Evolutionary conservation across 108 stramenopile genomes (phyloP), one percentile per base, ranked within the genome.

Genomic region (Nannochloropsis gaditana): DNA sequence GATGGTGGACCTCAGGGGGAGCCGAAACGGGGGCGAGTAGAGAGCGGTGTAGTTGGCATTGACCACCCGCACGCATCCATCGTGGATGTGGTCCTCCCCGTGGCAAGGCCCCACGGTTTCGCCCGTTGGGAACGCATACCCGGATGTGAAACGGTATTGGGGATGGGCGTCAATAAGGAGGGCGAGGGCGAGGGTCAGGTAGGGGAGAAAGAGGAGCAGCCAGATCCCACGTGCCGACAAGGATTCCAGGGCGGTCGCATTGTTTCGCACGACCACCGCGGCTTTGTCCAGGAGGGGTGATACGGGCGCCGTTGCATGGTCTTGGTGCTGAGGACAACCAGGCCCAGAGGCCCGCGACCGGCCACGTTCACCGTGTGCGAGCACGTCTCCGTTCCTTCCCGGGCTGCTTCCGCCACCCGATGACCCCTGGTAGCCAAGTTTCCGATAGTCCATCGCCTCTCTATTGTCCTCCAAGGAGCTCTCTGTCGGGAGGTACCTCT

Each of bases 141-240:
- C 19, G 59, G 59, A 73, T 4, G 6, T 73, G 19, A n/a, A 15
- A 8, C 59, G 59, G 6, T 73, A 73, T n/a, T 73, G 19, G 59
- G 59, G 59, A n/a, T 73, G 59, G 19, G 59, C n/a, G 59, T 73
- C 59, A n/a, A 73, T n/a, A n/a, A 73, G 59, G 59, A 73, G 59
- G 59, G 59, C 59, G 8, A 73, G 59, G 59, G 59, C n/a, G 3
- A 73, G 59, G n/a, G 59, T 73, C 5, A 73, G n/a, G 6, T 73
- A 73, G 59, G 59, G 59, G 59, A 73, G 15, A 73, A 73, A 73
- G 4, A 73, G 59, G n/a, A 73, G 59, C 3, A 73, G n/a, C 59
- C 59, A 73, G 59, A 73, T 73, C 59, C 59, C 59, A 73, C 59
- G 59, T 15, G 59, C 59, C 19, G 59, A 73, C 19, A 73, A n/a